Percentiles rank a stretch among this genome's conserved stretches.
phyloP scores from a whole-genome alignment of 768 basidiomycete genomes.

The Pleurotus pulmonarius region DNA sequence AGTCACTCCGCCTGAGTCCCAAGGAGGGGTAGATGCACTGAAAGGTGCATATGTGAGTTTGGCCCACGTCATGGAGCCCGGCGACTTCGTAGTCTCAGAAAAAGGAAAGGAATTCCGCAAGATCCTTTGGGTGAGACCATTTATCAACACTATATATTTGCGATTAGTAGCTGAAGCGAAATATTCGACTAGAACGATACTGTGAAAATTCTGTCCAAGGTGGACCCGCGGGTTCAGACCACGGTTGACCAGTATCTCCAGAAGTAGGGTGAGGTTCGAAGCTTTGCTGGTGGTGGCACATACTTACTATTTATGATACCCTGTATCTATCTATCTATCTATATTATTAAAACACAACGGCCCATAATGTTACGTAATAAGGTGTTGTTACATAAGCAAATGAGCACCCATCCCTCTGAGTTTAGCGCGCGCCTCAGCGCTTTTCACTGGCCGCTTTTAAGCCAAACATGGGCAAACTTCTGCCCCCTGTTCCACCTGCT shows the following conservation, averaged over 20 bases:
- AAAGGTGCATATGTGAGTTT: slow-evolving; percentile 26
- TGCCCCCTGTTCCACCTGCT: too few relatives aligned
- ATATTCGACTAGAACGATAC: slow-evolving; percentile 12
- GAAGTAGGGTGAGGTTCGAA: background rate
- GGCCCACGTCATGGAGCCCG: slow-evolving; percentile 23
- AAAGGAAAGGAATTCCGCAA: slow-evolving; percentile 25
- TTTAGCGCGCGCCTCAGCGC: too few relatives aligned
- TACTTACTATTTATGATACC: too few relatives aligned
- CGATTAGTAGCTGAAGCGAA: background rate
- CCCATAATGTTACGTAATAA: too few relatives aligned
- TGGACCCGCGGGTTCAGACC: slow-evolving; percentile 14
- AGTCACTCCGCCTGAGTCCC: background rate
- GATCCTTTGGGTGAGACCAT: slow-evolving; percentile 29
- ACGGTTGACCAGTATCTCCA: slow-evolving; percentile 15
- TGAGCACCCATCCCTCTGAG: too few relatives aligned
- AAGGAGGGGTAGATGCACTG: slow-evolving; percentile 17
- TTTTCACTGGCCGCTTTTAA: too few relatives aligned
- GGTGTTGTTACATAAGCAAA: too few relatives aligned
- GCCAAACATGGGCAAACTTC: too few relatives aligned
- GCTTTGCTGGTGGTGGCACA: too few relatives aligned
- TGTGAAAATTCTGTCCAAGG: slow-evolving; percentile 14
- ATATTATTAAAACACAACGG: too few relatives aligned
- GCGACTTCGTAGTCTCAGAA: slow-evolving; percentile 28
- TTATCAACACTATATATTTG: background rate
- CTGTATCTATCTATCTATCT: too few relatives aligned